These are phyloP conservation scores for Fusarium subglutinans DNA, from an alignment of 2,329 filamentous ascomycete genomes.

Conservation along the genomic window DNA sequence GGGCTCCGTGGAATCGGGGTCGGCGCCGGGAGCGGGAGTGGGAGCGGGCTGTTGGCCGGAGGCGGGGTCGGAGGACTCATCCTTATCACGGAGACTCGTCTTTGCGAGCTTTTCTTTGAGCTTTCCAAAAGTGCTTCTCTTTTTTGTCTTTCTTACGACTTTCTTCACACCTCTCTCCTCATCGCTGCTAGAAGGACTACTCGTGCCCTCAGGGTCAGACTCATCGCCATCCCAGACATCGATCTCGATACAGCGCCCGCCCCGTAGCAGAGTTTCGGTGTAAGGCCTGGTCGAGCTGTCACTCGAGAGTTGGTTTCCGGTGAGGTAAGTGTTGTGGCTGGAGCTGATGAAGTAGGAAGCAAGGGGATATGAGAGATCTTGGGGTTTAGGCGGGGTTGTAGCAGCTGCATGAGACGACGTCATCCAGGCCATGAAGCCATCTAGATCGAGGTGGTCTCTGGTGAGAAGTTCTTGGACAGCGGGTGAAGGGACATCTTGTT, in stretches of 20 bases:
- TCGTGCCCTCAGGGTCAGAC: constrained; percentile 63
- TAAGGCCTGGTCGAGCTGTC: constrained; percentile 89
- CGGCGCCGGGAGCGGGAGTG: not conserved
- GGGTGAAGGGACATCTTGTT: constrained; percentile 52
- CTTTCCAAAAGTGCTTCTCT: constrained; percentile 64
- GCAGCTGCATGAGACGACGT: constrained; percentile 58
- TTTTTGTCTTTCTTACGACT: constrained; percentile 62
- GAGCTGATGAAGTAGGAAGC: constrained; percentile 94
- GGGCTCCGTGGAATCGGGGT: constrained; percentile 26
- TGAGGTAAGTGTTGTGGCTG: constrained; percentile 94
- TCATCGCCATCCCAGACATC: constrained; percentile 95
- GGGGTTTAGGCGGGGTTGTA: constrained; percentile 50
- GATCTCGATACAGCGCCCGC: constrained; percentile 91
- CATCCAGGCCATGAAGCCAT: constrained; percentile 65
- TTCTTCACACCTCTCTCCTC: constrained; percentile 59
- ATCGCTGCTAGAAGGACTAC: constrained; percentile 55
- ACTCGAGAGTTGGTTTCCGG: constrained; percentile 87
- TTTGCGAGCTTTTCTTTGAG: constrained; percentile 69
- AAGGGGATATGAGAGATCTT: constrained; percentile 77
- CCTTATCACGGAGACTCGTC: constrained; percentile 55
- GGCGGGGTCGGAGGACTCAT: constrained; percentile 6
- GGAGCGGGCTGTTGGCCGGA: constrained; percentile 3
- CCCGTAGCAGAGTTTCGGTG: constrained; percentile 82
- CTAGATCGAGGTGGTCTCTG: constrained; percentile 54
- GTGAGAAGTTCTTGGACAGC: constrained; percentile 41